Base-by-base conservation (phyloP, 306 rosid genomes). In the Citrullus colocynthis region DNA sequence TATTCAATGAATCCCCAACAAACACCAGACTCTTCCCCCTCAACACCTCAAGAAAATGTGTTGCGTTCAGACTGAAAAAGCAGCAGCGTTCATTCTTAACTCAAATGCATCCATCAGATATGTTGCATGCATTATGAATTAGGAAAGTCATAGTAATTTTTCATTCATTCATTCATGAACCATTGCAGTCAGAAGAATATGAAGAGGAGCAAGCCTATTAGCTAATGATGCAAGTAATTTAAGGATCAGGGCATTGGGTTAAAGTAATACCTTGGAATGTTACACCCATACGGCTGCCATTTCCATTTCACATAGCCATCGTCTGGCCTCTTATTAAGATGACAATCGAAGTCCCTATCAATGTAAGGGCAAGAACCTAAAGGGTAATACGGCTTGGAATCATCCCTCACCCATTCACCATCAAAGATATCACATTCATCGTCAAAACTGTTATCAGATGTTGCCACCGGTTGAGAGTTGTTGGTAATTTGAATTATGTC, bases 1-100 rank as follows among this genome's bases (percentile, higher is more conserved):
- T 86, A 84, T 89, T 92, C 82, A 96, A 83, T 64, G 99, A 96
- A 82, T 96, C 99, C 59, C 99, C 99, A 74, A 92, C 98, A 82
- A 91, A 96, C 65, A 87, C 97, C 81, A 92, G 75, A 85, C 24
- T 88, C 86, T 85, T 87, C 70, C 97, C 98, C 64, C 91, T 88
- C 85, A 96, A 81, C 61, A 84, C 84, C 85, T 88, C 93, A 84
- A 96, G 87, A 86, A 92, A 96, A 87, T 92, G 92, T 62, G 91
- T 96, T 28, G 96, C 98, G 86, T 92, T 96, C 57, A 92, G 84
- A 76, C 98, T 93, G 90, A 70, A 71, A 75, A 72, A 75, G 67
- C 71, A 80, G 71, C 48, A 81, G 74, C 39, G 73, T 13, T 54
- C 42, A 52, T 58, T 2, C 5, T 37, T 21, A 58, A 9, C 44